These are phyloP conservation scores for Solanum rostratum DNA, from an alignment of 257 asterid genomes.

Conservation along the genomic window DNA sequence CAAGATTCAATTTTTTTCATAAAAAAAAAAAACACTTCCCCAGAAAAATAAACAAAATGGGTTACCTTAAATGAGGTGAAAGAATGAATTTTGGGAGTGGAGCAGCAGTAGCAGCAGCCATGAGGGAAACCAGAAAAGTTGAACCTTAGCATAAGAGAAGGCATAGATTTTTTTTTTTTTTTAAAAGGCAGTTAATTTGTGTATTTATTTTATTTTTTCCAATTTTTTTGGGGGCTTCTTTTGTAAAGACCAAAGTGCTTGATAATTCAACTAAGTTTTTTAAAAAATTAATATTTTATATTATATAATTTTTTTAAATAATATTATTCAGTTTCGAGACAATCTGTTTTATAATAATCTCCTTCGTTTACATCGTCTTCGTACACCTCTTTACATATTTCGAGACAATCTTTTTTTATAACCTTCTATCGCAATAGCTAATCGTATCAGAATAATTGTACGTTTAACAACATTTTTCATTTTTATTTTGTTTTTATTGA, in stretches of 20 bases:
- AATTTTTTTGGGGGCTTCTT: neutral
- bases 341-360: too few relatives aligned
- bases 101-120: neutral
- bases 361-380: constrained; percentile 10
- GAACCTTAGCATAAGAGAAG: neutral
- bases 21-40: neutral
- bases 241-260: neutral
- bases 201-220: neutral
- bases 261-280: too few relatives aligned
- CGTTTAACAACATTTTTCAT: neutral
- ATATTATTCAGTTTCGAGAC: too few relatives aligned
- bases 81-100: neutral
- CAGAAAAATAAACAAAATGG: neutral
- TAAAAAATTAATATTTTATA: too few relatives aligned
- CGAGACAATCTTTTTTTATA: constrained; percentile 6
- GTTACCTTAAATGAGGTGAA: neutral
- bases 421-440: neutral
- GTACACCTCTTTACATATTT: constrained; percentile 17
- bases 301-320: too few relatives aligned
- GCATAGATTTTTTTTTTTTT: too few relatives aligned
- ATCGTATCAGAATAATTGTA: constrained; percentile 1
- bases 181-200: too few relatives aligned
- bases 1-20: too few relatives aligned
- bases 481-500: too few relatives aligned
- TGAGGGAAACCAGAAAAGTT: neutral